A percentile compares a stretch with the other conserved stretches of the same genome.
Conservation (phyloP, 345 rosid species). For the Sisymbrium irio region DNA sequence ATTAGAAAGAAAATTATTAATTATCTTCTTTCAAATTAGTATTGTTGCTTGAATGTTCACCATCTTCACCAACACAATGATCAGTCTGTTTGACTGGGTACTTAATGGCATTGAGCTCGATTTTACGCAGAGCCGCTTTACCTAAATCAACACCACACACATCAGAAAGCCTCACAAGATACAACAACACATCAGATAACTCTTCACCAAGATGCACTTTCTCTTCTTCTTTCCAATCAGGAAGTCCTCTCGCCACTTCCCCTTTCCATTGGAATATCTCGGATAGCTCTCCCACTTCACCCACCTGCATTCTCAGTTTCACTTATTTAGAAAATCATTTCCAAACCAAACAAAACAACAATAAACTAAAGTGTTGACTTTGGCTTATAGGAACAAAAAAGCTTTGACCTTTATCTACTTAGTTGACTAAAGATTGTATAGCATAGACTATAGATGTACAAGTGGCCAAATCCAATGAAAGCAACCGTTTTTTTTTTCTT, state of each 20-base stretch:
- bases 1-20: neutral
- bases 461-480: neutral
- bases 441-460: neutral
- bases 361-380: neutral
- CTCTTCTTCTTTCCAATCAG: conserved; percentile 88
- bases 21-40: conserved; percentile 1
- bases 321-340: neutral
- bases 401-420: neutral
- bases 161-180: conserved; percentile 87
- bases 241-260: conserved; percentile 79
- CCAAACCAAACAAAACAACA: neutral
- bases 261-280: conserved; percentile 99
- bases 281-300: conserved; percentile 90
- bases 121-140: conserved; percentile 74
- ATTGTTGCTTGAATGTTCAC: conserved; percentile 16
- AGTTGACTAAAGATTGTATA: neutral
- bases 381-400: neutral
- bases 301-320: conserved; percentile 48
- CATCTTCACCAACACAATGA: conserved; percentile 9
- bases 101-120: conserved; percentile 75
- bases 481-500: too few relatives aligned
- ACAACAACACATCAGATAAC: conserved; percentile 84
- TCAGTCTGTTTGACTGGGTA: conserved; percentile 50
- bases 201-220: conserved; percentile 84
- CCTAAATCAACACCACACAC: conserved; percentile 78